Conservation (phyloP, 805 yeast genomes). For the Lachancea meyersii region DNA sequence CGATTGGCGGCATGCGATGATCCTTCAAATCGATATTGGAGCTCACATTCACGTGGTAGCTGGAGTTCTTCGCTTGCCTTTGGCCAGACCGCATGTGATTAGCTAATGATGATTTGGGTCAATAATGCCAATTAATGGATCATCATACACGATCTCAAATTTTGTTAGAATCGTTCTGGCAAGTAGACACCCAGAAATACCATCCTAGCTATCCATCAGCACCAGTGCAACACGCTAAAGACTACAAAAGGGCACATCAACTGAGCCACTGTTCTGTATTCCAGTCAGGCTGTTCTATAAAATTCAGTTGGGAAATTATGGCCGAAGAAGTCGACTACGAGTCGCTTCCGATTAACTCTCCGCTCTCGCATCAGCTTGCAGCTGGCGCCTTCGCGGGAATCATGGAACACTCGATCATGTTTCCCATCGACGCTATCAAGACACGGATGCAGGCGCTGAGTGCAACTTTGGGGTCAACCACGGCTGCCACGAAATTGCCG, state of each 20-base stretch:
- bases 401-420: slow-evolving; percentile 97
- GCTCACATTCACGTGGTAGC: too few relatives aligned
- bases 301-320: slow-evolving; percentile 1
- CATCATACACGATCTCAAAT: background rate
- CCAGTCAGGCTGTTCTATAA: background rate
- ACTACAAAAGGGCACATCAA: too few relatives aligned
- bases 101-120: background rate
- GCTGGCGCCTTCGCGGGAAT: slow-evolving; percentile 99
- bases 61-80: too few relatives aligned
- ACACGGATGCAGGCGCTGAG: slow-evolving; percentile 73
- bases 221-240: too few relatives aligned
- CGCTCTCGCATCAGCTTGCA: slow-evolving; percentile 69
- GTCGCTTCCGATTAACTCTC: slow-evolving; percentile 80
- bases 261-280: background rate
- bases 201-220: background rate
- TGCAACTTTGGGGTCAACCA: slow-evolving; percentile 26
- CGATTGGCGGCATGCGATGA: too few relatives aligned
- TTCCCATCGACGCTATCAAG: slow-evolving; percentile 92
- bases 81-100: too few relatives aligned
- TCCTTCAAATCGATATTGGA: too few relatives aligned
- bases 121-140: too few relatives aligned
- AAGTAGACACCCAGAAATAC: background rate
- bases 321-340: slow-evolving; percentile 74
- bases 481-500: slow-evolving; percentile 13
- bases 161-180: background rate